Conservation (phyloP, 495 filamentous ascomycete species). For the Bathelium albidoporum region DNA sequence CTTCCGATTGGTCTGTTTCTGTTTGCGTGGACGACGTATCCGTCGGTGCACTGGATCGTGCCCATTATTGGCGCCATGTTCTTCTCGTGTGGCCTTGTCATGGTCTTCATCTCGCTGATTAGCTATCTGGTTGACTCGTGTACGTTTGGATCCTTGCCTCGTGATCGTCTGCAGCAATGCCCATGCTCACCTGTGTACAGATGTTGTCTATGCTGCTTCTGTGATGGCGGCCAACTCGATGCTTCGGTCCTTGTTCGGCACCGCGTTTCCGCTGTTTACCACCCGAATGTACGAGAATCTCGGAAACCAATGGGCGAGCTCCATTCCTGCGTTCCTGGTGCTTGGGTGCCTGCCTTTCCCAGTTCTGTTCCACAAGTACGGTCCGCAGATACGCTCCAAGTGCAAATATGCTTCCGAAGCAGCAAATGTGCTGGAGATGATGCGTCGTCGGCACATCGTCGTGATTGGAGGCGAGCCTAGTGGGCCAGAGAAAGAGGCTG, state of each 20-base stretch:
- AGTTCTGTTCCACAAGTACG: constrained; percentile 14
- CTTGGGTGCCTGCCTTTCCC: constrained; percentile 15
- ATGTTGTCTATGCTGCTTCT: constrained; percentile 25
- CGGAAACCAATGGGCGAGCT: constrained; percentile 15
- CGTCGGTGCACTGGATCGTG: constrained; percentile 41
- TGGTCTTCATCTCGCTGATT: constrained; percentile 17
- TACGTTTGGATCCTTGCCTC: constrained; percentile 8
- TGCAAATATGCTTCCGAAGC: constrained; percentile 11
- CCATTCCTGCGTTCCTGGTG: constrained; percentile 15
- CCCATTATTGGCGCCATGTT: constrained; percentile 43
- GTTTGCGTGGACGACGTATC: constrained; percentile 39
- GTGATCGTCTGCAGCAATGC: constrained; percentile 6
- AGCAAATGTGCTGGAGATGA: constrained; percentile 8
- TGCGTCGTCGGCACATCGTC: constrained; percentile 19
- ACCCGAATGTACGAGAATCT: constrained; percentile 17
- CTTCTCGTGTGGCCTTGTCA: constrained; percentile 24
- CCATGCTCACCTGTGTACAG: constrained; percentile 9
- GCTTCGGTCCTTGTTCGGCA: constrained; percentile 21
- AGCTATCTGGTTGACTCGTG: constrained; percentile 10
- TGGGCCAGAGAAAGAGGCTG: constrained; percentile 17
- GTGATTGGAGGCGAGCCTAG: constrained; percentile 20
- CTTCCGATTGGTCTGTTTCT: constrained; percentile 46
- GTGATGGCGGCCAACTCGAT: constrained; percentile 27
- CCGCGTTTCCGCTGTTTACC: constrained; percentile 21
- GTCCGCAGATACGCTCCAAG: constrained; percentile 11